Base-by-base conservation (phyloP, 2,329 filamentous ascomycete genomes). In the Orbilia brochopaga region DNA sequence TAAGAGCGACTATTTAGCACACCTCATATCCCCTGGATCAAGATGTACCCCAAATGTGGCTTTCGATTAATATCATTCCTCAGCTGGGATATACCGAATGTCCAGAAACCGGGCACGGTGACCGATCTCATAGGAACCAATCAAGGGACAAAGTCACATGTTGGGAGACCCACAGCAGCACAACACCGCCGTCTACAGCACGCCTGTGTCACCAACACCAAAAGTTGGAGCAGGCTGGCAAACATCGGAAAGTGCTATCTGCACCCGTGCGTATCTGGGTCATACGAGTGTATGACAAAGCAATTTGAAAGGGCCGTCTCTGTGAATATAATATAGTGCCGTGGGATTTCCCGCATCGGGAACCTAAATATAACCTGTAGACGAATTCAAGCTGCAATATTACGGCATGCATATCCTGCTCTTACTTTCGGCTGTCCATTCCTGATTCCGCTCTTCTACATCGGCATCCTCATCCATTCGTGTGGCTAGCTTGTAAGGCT, bases 91-190 rank as follows among this genome's bases (percentile, higher is more conserved):
- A 32, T 3, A 32, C 27, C 27, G 27, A 32, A 8, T 32, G 27
- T 32, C 27, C 27, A 32, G 44, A 23, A 48, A 6, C 17, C 8
- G 19, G 21, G 44, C 5, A 17, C 35, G 17, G 27, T 62, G 58
- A 63, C 58, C 44, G 46, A 35, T 27, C 32, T 24, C 51, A 54
- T 27, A 7, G 42, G 44, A 23, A 11, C 23, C 46, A 17, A 54
- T 63, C 65, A 69, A 62, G 57, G 46, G 65, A 69, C 46, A 40
- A 11, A 23, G 65, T 69, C 65, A 69, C 65, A 62, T 69, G 65
- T 51, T 19, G 17, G 21, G 44, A n/a, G n/a, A 23, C 24, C 44
- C 44, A 42, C 53, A 15, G 15, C 63, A 48, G 52, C 63, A 61
- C 65, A 62, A 58, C 53, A 48, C 65, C 48, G 5, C 1, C 44